These are phyloP conservation scores for Clathrospora elynae DNA, from an alignment of 2,329 filamentous ascomycete genomes.

Conservation along the genomic window DNA sequence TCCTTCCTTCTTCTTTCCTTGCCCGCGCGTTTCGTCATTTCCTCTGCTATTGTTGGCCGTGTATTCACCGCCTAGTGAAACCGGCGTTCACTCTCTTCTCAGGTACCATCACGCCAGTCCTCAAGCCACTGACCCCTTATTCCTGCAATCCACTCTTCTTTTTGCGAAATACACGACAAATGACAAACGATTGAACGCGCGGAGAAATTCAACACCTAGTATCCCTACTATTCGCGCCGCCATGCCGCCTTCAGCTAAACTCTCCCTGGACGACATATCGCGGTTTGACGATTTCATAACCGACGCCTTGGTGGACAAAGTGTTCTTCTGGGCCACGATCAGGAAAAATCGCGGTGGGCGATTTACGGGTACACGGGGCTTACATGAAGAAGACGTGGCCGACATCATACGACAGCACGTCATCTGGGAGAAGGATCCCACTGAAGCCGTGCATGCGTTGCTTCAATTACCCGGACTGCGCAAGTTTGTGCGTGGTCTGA, in stretches of 20 bases:
- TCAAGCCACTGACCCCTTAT: no score
- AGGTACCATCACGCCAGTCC: conserved; percentile 36
- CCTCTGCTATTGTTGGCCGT: conserved; percentile 20
- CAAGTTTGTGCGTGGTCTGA: conserved; percentile 71
- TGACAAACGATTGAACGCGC: conserved; percentile 2
- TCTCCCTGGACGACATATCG: conserved; percentile 86
- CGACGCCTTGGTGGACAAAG: conserved; percentile 91
- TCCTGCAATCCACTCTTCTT: conserved; percentile 16
- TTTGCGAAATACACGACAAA: conserved; percentile 8
- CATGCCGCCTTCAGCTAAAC: conserved; percentile 64
- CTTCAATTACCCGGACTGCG: conserved; percentile 74
- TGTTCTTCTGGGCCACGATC: conserved; percentile 95
- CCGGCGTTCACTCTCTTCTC: conserved; percentile 21
- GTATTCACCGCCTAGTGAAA: conserved; percentile 20
- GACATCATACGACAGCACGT: conserved; percentile 67
- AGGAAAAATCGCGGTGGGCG: conserved; percentile 87
- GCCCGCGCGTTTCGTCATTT: conserved; percentile 7
- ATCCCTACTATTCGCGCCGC: conserved; percentile 15
- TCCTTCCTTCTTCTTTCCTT: conserved; percentile 31
- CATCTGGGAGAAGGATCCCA: conserved; percentile 73
- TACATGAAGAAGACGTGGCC: conserved; percentile 68
- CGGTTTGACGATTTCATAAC: conserved; percentile 96
- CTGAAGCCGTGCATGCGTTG: conserved; percentile 72
- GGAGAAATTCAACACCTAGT: neutral
- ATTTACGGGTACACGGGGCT: conserved; percentile 81